A percentile compares a stretch with the other conserved stretches of the same genome.
Conservation (phyloP, 768 basidiomycete species). For the Macrolepiota dolichaula region DNA sequence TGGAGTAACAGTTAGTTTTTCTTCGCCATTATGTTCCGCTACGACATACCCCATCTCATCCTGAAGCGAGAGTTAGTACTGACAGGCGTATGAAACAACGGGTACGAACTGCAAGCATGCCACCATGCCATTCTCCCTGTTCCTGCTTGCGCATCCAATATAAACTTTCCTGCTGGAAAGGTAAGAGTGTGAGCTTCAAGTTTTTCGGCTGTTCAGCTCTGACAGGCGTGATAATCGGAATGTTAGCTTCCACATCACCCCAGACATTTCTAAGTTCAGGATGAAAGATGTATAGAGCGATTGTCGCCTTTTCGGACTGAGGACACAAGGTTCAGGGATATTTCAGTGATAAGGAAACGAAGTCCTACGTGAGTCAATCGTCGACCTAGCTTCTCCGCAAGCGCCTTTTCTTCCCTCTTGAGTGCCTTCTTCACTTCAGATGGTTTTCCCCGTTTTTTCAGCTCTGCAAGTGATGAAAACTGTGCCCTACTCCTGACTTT, state of each 20-base stretch:
- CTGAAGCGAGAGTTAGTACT: slow-evolving; percentile 28
- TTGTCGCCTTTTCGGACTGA: slow-evolving; percentile 68
- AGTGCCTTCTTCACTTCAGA: slow-evolving; percentile 24
- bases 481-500: slow-evolving; percentile 18
- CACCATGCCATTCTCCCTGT: slow-evolving; percentile 80
- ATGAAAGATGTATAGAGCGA: slow-evolving; percentile 67
- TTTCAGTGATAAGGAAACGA: neutral
- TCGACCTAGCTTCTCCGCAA: slow-evolving; percentile 63
- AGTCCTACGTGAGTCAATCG: slow-evolving; percentile 60
- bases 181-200: slow-evolving; percentile 83
- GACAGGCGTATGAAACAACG: neutral
- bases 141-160: slow-evolving; percentile 98
- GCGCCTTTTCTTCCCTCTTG: slow-evolving; percentile 44
- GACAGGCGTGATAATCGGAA: slow-evolving; percentile 59
- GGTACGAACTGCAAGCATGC: slow-evolving; percentile 81
- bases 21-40: neutral
- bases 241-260: slow-evolving; percentile 74
- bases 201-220: slow-evolving; percentile 76
- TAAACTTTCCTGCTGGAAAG: slow-evolving; percentile 94
- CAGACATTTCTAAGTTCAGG: slow-evolving; percentile 81
- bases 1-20: slow-evolving; percentile 21
- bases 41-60: slow-evolving; percentile 85
- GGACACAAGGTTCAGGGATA: slow-evolving; percentile 10
- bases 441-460: slow-evolving; percentile 21
- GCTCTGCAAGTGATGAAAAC: slow-evolving; percentile 31